Evolutionary conservation across 352 stramenopile species (phyloP).

Genomic region (Phytophthora meadii): DNA sequence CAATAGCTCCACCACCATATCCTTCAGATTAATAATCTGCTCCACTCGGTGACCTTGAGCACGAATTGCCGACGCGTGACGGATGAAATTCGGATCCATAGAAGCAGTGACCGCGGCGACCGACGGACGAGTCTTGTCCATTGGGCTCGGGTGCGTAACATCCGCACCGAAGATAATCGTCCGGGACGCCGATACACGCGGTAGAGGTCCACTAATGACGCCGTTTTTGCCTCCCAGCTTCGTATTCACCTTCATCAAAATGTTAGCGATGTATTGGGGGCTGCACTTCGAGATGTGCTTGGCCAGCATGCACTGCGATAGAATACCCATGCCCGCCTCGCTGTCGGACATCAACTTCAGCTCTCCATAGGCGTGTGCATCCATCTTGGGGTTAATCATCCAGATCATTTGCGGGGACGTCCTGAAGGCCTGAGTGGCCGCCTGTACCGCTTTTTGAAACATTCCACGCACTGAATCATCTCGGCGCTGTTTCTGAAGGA

Average conservation of each 20-base stretch:
- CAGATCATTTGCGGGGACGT: constrained; percentile 56
- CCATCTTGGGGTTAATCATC: constrained; percentile 59
- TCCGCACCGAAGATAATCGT: constrained; percentile 89
- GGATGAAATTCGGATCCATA: constrained; percentile 76
- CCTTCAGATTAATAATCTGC: constrained; percentile 70
- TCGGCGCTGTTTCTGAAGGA: constrained; percentile 48
- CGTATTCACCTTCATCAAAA: constrained; percentile 82
- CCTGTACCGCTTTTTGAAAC: constrained; percentile 50
- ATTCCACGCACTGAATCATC: constrained; percentile 42
- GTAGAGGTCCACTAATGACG: constrained; percentile 52
- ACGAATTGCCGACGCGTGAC: constrained; percentile 68
- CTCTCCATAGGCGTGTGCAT: constrained; percentile 65
- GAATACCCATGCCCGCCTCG: constrained; percentile 60
- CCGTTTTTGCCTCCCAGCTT: constrained; percentile 79
- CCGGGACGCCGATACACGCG: constrained; percentile 46
- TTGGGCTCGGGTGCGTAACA: constrained; percentile 81
- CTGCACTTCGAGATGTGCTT: constrained; percentile 72
- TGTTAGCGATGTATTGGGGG: constrained; percentile 75
- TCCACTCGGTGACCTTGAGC: constrained; percentile 84
- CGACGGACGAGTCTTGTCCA: constrained; percentile 74
- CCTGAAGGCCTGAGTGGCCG: constrained; percentile 40
- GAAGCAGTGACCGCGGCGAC: constrained; percentile 86
- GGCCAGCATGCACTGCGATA: constrained; percentile 80
- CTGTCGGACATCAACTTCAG: constrained; percentile 80
- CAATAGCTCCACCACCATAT: constrained; percentile 75